Percentiles rank a stretch among this genome's conserved stretches.
phyloP scores from a whole-genome alignment of 2,329 filamentous ascomycete species.

The Ceratocystis destructans region DNA sequence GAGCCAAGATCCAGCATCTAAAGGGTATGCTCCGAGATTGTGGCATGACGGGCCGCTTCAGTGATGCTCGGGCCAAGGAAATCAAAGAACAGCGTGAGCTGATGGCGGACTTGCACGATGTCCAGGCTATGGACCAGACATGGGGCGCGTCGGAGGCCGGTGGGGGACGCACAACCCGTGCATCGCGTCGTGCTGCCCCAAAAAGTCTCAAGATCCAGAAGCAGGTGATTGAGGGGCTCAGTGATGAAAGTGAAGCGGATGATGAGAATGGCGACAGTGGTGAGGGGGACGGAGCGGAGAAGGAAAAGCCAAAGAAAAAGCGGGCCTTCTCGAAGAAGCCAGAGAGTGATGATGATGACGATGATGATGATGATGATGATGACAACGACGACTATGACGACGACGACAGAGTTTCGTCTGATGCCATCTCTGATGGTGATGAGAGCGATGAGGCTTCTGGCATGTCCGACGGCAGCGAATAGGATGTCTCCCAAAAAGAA shows the following conservation, averaged over 20 bases:
- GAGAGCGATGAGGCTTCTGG: conserved; percentile 13
- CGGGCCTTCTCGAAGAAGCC: neutral
- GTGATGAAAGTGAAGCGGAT: conserved; percentile 24
- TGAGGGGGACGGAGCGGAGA: conserved; percentile 24
- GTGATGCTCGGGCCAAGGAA: conserved; percentile 64
- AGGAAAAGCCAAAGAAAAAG: conserved; percentile 24
- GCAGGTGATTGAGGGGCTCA: conserved; percentile 25
- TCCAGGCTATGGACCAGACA: conserved; percentile 63
- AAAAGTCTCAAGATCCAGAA: conserved; percentile 22
- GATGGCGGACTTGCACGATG: conserved; percentile 67
- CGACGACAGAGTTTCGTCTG: neutral
- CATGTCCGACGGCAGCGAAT: conserved; percentile 17
- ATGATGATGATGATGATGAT: conserved; percentile 46
- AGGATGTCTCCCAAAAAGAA: conserved; percentile 6
- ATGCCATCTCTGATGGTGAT: neutral
- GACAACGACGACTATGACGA: conserved; percentile 13
- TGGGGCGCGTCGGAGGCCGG: conserved; percentile 47
- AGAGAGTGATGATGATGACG: conserved; percentile 37
- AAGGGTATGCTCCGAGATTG: conserved; percentile 63
- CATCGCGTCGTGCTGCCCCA: conserved; percentile 25
- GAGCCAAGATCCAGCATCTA: conserved; percentile 71
- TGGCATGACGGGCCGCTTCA: conserved; percentile 84
- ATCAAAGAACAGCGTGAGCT: conserved; percentile 84
- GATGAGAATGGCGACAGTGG: conserved; percentile 23
- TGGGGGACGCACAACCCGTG: conserved; percentile 30